Conservation (phyloP, 495 filamentous ascomycete species). For the Cenococcum geophilum region DNA sequence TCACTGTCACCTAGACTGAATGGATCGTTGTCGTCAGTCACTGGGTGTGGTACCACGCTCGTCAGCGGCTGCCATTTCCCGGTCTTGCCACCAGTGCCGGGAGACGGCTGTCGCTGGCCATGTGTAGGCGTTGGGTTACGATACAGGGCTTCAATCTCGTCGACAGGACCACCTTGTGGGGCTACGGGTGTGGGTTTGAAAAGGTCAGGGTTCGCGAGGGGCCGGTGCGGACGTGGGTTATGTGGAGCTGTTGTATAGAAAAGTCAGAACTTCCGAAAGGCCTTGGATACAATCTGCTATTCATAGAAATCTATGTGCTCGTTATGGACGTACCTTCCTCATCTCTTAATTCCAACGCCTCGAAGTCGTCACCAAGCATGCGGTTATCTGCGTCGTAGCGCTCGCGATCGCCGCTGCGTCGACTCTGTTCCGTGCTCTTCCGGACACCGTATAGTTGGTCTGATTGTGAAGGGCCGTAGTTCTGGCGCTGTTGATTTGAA, state of each 20-base stretch:
- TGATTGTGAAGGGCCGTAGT: slow-evolving; percentile 38
- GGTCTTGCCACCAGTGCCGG: slow-evolving; percentile 50
- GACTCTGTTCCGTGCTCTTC: slow-evolving; percentile 52
- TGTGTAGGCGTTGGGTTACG: slow-evolving; percentile 48
- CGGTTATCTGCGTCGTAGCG: slow-evolving; percentile 95
- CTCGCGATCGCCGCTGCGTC: slow-evolving; percentile 73
- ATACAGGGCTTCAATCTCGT: slow-evolving; percentile 77
- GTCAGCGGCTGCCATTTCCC: slow-evolving; percentile 98
- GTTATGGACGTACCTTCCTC: slow-evolving; percentile 53
- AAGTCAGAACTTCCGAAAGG: not conserved
- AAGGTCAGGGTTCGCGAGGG: slow-evolving; percentile 70
- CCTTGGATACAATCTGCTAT: not conserved
- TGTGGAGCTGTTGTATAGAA: slow-evolving; percentile 29
- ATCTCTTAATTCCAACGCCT: slow-evolving; percentile 73
- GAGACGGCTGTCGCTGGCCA: slow-evolving; percentile 40
- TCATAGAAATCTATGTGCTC: not conserved
- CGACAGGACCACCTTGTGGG: slow-evolving; percentile 46
- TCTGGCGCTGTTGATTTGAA: slow-evolving; percentile 39
- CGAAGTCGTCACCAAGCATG: slow-evolving; percentile 85
- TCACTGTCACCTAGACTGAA: slow-evolving; percentile 96
- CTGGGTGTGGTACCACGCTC: slow-evolving; percentile 75
- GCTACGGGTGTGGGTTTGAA: slow-evolving; percentile 65
- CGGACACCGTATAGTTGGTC: slow-evolving; percentile 47
- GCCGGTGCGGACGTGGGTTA: slow-evolving; percentile 42
- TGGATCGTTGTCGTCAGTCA: slow-evolving; percentile 81